Evolutionary conservation across 768 basidiomycete species (phyloP).

Genomic region (Boletus bicolor): DNA sequence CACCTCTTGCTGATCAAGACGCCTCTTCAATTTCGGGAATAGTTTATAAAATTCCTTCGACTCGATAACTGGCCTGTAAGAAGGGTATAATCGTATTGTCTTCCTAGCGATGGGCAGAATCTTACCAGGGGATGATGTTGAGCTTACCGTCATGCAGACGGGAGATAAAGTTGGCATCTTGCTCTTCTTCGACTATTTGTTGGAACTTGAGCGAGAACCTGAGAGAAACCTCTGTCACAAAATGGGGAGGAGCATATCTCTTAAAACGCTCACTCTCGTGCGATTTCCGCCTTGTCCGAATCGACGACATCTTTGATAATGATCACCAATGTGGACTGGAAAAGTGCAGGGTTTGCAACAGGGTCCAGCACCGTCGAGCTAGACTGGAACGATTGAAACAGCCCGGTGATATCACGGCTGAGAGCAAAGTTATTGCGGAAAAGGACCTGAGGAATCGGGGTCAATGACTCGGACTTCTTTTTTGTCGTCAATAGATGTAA

Average conservation of each 20-base stretch:
- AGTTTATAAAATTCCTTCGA: conserved; percentile 55
- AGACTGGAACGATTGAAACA: conserved; percentile 61
- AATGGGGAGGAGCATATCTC: neutral
- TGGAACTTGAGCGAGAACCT: conserved; percentile 58
- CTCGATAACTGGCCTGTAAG: conserved; percentile 52
- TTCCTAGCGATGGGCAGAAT: neutral
- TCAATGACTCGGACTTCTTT: neutral
- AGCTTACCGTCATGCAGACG: conserved; percentile 53
- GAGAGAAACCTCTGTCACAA: neutral
- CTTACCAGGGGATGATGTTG: conserved; percentile 55
- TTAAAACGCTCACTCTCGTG: conserved; percentile 44
- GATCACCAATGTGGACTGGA: conserved; percentile 56
- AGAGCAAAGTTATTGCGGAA: conserved; percentile 67
- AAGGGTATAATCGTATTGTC: neutral
- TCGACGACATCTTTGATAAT: conserved; percentile 71
- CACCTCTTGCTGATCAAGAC: conserved; percentile 44
- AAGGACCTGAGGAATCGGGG: conserved; percentile 41
- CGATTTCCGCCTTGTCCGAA: conserved; percentile 56
- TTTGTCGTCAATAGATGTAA: neutral
- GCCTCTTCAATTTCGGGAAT: conserved; percentile 44
- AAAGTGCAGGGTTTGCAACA: conserved; percentile 52
- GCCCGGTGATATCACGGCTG: conserved; percentile 56
- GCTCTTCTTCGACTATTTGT: conserved; percentile 58
- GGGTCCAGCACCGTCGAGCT: conserved; percentile 57
- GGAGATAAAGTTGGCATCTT: conserved; percentile 59